phyloP scores from a whole-genome alignment of 306 rosid genomes.

The Abrus pulchellus region DNA sequence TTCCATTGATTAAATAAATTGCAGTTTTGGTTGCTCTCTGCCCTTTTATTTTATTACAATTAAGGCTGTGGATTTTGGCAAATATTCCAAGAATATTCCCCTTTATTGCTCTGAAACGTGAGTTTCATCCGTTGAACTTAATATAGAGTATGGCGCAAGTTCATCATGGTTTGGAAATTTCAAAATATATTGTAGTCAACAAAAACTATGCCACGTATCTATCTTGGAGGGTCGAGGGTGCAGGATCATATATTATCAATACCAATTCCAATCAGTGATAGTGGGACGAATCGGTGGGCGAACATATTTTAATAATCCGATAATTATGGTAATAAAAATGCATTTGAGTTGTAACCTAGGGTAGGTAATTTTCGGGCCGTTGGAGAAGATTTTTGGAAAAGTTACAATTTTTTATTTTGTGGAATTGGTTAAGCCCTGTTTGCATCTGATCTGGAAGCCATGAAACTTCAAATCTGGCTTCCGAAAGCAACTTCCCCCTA shows the following conservation, averaged over 20 bases:
- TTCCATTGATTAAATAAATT: slow-evolving; percentile 23
- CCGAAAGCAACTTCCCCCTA: neutral
- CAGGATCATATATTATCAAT: too few relatives aligned
- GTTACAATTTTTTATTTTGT: too few relatives aligned
- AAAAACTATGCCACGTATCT: neutral
- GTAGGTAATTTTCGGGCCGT: neutral
- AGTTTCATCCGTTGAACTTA: neutral
- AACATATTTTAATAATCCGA: neutral
- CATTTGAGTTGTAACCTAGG: neutral
- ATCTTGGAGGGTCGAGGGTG: too few relatives aligned
- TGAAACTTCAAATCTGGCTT: too few relatives aligned
- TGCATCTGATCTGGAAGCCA: too few relatives aligned
- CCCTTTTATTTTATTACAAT: neutral
- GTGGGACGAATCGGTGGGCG: too few relatives aligned
- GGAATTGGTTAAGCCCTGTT: too few relatives aligned
- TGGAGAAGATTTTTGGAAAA: neutral
- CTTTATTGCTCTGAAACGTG: slow-evolving; percentile 12
- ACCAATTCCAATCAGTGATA: too few relatives aligned
- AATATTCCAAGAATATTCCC: slow-evolving; percentile 39
- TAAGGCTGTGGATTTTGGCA: neutral
- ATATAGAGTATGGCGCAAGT: neutral
- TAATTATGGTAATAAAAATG: neutral
- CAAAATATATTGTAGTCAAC: slow-evolving; percentile 24
- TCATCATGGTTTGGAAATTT: slow-evolving; percentile 1
- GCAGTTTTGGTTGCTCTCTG: neutral